A percentile compares a stretch with the other conserved stretches of the same genome.
Conservation (phyloP, 352 stramenopile genomes). For the Pythium pectinolyticum region DNA sequence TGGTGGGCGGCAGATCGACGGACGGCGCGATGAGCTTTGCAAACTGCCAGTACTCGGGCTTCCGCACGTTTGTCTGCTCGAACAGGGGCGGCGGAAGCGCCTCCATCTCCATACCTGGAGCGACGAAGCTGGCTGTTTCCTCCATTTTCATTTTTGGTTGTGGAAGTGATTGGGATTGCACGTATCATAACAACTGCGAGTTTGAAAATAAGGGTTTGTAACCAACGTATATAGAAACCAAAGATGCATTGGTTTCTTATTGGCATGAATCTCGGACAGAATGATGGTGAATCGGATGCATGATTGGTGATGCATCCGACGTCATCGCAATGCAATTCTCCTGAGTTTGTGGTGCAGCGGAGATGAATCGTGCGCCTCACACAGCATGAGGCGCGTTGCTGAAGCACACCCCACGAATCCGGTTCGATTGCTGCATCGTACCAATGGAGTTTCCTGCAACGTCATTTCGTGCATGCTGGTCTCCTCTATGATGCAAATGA, state of each 20-base stretch:
- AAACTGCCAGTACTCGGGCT: constrained; percentile 58
- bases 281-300: too few relatives aligned
- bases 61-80: constrained; percentile 45
- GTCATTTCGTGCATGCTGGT: neutral
- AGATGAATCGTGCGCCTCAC: too few relatives aligned
- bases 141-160: constrained; percentile 12
- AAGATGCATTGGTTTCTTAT: too few relatives aligned
- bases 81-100: constrained; percentile 42
- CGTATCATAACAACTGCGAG: neutral
- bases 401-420: too few relatives aligned
- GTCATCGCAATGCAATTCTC: too few relatives aligned
- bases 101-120: neutral
- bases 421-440: constrained; percentile 1
- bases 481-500: neutral
- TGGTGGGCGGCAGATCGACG: constrained; percentile 27
- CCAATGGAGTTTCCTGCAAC: neutral
- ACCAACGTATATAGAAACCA: constrained; percentile 5
- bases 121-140: neutral
- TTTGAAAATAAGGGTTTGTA: neutral
- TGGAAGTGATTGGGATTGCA: neutral
- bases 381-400: too few relatives aligned
- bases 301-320: too few relatives aligned
- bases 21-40: constrained; percentile 40
- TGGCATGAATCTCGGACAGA: neutral
- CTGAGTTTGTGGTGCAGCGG: too few relatives aligned